Base-by-base conservation (phyloP, 441 rosid species). In the Lepidium campestre region DNA sequence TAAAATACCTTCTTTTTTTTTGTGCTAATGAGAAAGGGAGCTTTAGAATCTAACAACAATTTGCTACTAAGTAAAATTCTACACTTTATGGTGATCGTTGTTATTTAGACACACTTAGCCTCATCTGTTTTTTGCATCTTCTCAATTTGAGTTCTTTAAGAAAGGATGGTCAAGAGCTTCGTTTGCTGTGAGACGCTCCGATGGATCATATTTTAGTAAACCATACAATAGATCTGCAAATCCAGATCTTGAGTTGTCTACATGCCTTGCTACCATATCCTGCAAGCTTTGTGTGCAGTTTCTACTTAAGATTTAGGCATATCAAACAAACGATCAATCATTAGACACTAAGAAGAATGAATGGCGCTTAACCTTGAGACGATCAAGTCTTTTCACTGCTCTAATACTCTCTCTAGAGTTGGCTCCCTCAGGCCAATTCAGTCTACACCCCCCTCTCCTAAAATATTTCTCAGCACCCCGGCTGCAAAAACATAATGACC, bases 351-450 rank as follows among this genome's bases (percentile, higher is more conserved):
- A 12, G 36, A 48, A 11, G 15, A 6, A 57, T 39, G 25, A 17
- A 40, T 41, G 34, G 46, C 0, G 57, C 19, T 62, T n/a, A 15
- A 90, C 97, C 97, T 83, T 78, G 6, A 88, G 82, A 22, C 72
- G 78, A 64, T 82, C 80, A 11, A 90, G 95, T 80, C 84, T 86
- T 78, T 75, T 83, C 68, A 90, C 97, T 42, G 97, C 95, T 60
- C 85, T 79, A 53, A 90, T 88, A 72, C 95, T 88, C 68, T 85
- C 93, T 71, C 95, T 78, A 12, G 93, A 88, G 61, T 75, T 81
- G 23, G 93, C 93, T 11, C 97, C 95, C 77, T 82, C 97, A 50
- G 97, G 95, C 95, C 95, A 88, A 77, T 90, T 82, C 37, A 90
- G 68, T 64, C 85, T 80, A 12, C 69, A 68, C 11, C 85, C 87